Base-by-base conservation (phyloP, 306 rosid species). In the Inga laurina region DNA sequence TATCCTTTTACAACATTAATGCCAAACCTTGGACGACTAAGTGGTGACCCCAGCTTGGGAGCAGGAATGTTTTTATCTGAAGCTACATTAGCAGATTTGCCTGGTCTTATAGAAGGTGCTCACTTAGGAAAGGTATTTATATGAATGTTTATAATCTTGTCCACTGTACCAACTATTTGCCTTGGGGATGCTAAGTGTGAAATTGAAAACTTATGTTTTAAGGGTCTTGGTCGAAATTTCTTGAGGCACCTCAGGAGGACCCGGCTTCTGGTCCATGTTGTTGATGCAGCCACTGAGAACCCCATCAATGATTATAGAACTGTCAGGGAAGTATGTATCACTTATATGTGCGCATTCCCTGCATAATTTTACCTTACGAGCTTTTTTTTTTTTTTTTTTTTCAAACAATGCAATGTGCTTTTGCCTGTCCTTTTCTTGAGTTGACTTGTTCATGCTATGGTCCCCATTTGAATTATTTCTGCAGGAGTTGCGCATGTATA, bases 101-200 rank as follows among this genome's bases (percentile, higher is more conserved):
- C 99, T 62, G 99, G 99, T 81, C 98, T 97, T 82, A 97, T 94
- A 73, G 94, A 97, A 88, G 99, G 99, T 67, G 98, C 99, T 87
- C 99, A 97, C 90, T 88, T 94, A 82, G 99, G 99, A 83, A 97
- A 97, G 99, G 99, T 94, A 94, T 85, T 24, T 48, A 66, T 74
- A 45, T 70, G 22, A 5, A 24, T 46, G 34, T 76, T 72, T 77
- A 59, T 67, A 56, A 41, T 62, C 35, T 54, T 74, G 73, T 54
- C 45, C 62, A 67, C 19, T 72, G 51, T 56, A 32, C 43, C 78
- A 65, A 64, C 72, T 52, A 64, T 65, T 67, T 65, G 39, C 6
- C 32, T 35, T 22, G 5, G 78, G 68, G 65, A 79, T 83, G 80
- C 80, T 83, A 68, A 82, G 43, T 73, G 77, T 81, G 68, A 76